Percentiles rank a stretch among this genome's conserved stretches.
Conservation (phyloP, 805 yeast genomes). For the Saccharomycopsis fermentans region DNA sequence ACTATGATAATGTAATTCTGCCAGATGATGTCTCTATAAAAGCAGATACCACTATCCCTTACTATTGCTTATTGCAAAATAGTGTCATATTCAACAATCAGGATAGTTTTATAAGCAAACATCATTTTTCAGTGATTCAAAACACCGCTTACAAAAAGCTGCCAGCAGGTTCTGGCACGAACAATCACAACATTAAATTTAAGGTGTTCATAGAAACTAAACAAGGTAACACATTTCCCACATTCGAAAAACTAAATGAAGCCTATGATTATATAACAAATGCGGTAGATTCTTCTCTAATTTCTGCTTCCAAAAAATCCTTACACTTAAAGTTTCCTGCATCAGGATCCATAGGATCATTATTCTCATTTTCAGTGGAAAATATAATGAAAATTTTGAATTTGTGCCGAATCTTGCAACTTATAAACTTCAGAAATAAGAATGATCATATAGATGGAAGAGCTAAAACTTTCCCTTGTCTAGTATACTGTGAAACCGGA, state of each 20-base stretch:
- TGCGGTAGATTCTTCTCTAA: not conserved
- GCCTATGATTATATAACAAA: slow-evolving; percentile 5
- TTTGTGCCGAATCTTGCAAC: slow-evolving; percentile 56
- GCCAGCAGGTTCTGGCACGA: not conserved
- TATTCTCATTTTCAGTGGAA: slow-evolving; percentile 58
- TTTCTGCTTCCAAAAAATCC: not conserved
- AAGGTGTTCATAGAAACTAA: slow-evolving; percentile 4
- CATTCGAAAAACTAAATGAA: not conserved
- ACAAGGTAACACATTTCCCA: slow-evolving; percentile 5
- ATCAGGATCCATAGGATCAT: slow-evolving; percentile 62
- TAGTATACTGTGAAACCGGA: slow-evolving; percentile 81
- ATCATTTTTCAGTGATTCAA: not conserved
- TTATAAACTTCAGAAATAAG: slow-evolving; percentile 25
- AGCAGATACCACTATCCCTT: slow-evolving; percentile 2
- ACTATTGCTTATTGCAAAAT: slow-evolving; percentile 10
- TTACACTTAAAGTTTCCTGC: slow-evolving; percentile 60
- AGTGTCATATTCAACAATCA: slow-evolving; percentile 5
- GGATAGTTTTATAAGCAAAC: not conserved
- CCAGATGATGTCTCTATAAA: not conserved
- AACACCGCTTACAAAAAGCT: not conserved
- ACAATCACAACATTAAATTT: not conserved
- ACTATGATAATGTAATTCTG: not conserved
- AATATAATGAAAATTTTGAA: slow-evolving; percentile 57
- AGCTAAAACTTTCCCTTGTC: slow-evolving; percentile 28
- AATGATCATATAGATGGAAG: not conserved